A percentile compares a stretch with the other conserved stretches of the same genome.
These are phyloP conservation scores for Delonix regia DNA, from an alignment of 306 rosid species.

Conservation along the genomic window DNA sequence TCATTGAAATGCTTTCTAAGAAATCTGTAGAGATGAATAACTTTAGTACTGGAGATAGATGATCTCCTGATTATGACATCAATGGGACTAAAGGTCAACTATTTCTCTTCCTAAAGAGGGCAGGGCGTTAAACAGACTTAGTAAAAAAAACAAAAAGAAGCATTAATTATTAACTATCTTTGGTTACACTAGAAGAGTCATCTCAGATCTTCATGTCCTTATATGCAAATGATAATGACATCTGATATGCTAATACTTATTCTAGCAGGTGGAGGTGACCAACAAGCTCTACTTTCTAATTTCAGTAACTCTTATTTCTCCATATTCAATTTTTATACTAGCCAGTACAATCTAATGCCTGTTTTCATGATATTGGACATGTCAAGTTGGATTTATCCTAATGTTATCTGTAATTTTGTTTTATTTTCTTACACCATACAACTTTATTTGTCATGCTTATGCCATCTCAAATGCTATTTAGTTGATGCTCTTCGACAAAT, in stretches of 20 bases:
- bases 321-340: neutral
- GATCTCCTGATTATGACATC: no score
- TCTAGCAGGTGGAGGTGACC: no score
- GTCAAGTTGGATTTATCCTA: neutral
- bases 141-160: no score
- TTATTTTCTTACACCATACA: neutral
- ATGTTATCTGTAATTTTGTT: neutral
- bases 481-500: conserved; percentile 77
- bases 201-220: neutral
- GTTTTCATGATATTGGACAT: neutral
- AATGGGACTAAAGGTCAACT: no score
- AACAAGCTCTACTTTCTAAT: neutral
- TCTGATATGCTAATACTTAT: no score
- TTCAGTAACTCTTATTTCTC: neutral
- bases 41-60: no score
- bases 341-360: neutral
- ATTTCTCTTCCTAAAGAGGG: no score
- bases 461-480: conserved; percentile 30
- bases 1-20: neutral
- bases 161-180: no score
- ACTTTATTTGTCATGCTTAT: conserved; percentile 27
- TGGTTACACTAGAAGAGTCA: neutral
- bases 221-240: neutral
- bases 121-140: no score
- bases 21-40: no score